Evolutionary conservation across 2,329 filamentous ascomycete genomes (phyloP).

Genomic region (Colletotrichum sublineola): DNA sequence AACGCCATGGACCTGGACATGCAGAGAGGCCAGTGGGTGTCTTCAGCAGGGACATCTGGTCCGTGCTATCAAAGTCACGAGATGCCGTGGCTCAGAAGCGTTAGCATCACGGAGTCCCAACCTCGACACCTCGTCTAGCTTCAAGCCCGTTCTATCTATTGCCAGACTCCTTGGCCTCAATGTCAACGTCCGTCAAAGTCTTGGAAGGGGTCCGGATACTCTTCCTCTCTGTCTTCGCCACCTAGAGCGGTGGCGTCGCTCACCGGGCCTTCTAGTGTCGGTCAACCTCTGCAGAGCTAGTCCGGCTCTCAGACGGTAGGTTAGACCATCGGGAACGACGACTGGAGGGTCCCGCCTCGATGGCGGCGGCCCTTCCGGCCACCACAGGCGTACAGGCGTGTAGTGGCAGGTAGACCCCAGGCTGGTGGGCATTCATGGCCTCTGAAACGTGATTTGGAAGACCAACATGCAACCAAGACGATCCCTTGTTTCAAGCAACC

Average conservation of each 20-base stretch:
- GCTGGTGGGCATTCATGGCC: constrained; percentile 15
- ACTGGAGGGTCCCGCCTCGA: constrained; percentile 14
- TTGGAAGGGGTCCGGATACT: constrained; percentile 5
- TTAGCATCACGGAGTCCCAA: constrained; percentile 25
- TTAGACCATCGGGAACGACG: constrained; percentile 14
- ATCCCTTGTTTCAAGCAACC: constrained; percentile 39
- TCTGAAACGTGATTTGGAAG: constrained; percentile 36
- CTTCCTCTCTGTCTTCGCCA: background rate
- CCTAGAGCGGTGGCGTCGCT: constrained; percentile 7
- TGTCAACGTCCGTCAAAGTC: constrained; percentile 32
- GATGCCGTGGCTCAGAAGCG: background rate
- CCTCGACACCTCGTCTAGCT: background rate
- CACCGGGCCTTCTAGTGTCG: constrained; percentile 20
- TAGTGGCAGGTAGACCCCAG: constrained; percentile 19
- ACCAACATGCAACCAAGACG: constrained; percentile 38
- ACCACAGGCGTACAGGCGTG: background rate
- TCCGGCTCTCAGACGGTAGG: constrained; percentile 13
- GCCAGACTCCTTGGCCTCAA: background rate
- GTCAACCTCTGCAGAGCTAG: constrained; percentile 24
- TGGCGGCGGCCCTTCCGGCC: background rate
- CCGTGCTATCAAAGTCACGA: constrained; percentile 25
- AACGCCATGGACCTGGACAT: background rate
- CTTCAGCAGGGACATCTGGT: constrained; percentile 18
- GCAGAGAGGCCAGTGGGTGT: background rate
- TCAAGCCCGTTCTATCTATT: background rate